These are phyloP conservation scores for Przewalskia tangutica DNA, from an alignment of 257 asterid species.

Conservation along the genomic window DNA sequence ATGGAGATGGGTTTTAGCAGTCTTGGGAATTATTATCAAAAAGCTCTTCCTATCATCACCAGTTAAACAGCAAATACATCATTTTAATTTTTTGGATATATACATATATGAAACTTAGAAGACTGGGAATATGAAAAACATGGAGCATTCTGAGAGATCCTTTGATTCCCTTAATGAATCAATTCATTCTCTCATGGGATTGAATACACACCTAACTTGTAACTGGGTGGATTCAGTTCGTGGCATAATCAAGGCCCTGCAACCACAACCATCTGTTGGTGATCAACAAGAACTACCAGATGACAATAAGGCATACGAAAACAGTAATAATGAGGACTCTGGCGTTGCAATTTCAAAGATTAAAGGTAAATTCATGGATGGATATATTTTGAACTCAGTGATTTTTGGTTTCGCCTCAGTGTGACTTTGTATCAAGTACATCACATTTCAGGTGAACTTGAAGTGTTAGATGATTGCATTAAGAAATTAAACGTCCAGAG, in stretches of 20 bases:
- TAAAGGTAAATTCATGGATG: background rate
- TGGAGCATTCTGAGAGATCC: constrained; percentile 1
- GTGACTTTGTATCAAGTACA: background rate
- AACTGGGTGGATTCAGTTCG: constrained; percentile 10
- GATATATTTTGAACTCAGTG: background rate
- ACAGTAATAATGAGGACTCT: too few relatives aligned
- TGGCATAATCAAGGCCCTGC: constrained; percentile 3
- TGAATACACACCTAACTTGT: background rate
- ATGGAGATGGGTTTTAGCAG: background rate
- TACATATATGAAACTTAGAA: background rate
- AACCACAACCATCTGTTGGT: background rate
- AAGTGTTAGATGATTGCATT: background rate
- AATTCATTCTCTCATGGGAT: constrained; percentile 8
- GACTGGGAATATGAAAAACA: background rate
- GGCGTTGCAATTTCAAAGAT: background rate
- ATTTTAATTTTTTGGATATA: too few relatives aligned
- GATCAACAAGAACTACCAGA: background rate
- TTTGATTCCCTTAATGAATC: constrained; percentile 1
- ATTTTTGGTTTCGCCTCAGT: background rate
- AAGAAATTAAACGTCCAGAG: background rate
- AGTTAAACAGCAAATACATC: background rate
- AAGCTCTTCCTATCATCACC: background rate
- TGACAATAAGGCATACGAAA: background rate
- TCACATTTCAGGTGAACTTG: constrained; percentile 7
- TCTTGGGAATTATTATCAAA: background rate